Conservation (phyloP, 192 early-diverging fungal genomes). For the Phlyctochytrium arcticum region DNA sequence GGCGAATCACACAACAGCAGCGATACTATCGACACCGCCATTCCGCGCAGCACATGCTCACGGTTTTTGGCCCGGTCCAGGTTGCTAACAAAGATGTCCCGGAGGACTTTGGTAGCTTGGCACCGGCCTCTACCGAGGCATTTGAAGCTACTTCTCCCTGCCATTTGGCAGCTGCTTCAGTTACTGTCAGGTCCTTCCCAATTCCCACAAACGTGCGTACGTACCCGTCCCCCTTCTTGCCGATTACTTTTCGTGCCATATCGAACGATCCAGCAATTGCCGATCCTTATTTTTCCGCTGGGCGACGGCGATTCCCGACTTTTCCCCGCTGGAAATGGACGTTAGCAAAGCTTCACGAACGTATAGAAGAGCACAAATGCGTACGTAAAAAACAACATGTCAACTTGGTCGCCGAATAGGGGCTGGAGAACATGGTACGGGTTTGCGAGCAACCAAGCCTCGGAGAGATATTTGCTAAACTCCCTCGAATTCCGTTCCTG, state of each 20-base stretch:
- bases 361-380: no score
- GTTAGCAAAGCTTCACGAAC: no score
- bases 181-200: neutral
- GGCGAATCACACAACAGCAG: no score
- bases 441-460: slow-evolving; percentile 8
- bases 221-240: slow-evolving; percentile 17
- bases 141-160: neutral
- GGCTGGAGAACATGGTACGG: neutral
- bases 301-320: neutral
- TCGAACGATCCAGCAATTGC: neutral
- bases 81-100: slow-evolving; percentile 8
- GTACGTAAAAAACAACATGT: slow-evolving; percentile 1
- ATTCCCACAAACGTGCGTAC: neutral
- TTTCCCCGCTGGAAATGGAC: neutral
- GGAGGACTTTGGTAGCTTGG: neutral
- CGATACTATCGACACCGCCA: slow-evolving; percentile 16
- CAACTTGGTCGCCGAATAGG: neutral
- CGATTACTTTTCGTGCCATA: neutral
- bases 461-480: no score
- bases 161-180: slow-evolving; percentile 3
- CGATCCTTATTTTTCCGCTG: neutral
- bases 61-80: neutral
- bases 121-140: neutral
- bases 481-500: no score
- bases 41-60: neutral